Percentiles rank a stretch among this genome's conserved stretches.
Conservation (phyloP, 352 stramenopile species). For the Globisporangium megalacanthum region DNA sequence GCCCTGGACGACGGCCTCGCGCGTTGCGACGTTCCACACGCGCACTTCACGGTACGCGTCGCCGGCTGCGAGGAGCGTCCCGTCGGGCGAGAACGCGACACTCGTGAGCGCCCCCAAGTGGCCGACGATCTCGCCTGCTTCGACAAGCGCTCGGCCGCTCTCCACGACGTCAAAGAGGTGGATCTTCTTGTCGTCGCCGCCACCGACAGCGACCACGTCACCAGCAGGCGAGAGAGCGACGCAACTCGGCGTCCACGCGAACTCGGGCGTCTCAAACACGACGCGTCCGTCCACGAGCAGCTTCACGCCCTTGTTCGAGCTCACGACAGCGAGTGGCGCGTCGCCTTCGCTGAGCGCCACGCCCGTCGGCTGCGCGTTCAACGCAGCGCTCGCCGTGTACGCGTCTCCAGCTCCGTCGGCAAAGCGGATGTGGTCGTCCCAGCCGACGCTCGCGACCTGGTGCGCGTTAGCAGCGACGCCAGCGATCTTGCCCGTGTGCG, state of each 20-base stretch:
- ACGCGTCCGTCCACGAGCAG: constrained; percentile 60
- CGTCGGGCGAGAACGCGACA: constrained; percentile 84
- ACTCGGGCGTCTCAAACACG: constrained; percentile 71
- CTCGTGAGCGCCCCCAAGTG: constrained; percentile 73
- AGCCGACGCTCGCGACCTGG: constrained; percentile 81
- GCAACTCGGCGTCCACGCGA: constrained; percentile 74
- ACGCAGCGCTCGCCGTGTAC: constrained; percentile 52
- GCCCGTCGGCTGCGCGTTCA: constrained; percentile 69
- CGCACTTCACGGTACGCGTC: constrained; percentile 88
- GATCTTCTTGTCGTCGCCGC: constrained; percentile 84
- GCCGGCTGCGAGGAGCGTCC: constrained; percentile 75
- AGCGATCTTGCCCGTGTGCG: constrained; percentile 76
- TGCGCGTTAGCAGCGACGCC: constrained; percentile 61
- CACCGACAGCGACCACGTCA: constrained; percentile 73
- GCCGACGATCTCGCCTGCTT: constrained; percentile 58
- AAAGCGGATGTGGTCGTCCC: constrained; percentile 90
- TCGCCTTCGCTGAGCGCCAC: constrained; percentile 42
- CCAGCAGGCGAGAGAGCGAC: constrained; percentile 66
- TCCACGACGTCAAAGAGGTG: constrained; percentile 78
- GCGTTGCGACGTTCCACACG: constrained; percentile 83
- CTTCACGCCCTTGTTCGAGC: constrained; percentile 84
- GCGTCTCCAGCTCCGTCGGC: constrained; percentile 20
- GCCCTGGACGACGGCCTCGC: constrained; percentile 82
- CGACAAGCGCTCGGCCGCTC: constrained; percentile 38
- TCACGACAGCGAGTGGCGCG: constrained; percentile 53